Evolutionary conservation across 805 yeast species (phyloP).

Genomic region (Kluyveromyces starmeri): DNA sequence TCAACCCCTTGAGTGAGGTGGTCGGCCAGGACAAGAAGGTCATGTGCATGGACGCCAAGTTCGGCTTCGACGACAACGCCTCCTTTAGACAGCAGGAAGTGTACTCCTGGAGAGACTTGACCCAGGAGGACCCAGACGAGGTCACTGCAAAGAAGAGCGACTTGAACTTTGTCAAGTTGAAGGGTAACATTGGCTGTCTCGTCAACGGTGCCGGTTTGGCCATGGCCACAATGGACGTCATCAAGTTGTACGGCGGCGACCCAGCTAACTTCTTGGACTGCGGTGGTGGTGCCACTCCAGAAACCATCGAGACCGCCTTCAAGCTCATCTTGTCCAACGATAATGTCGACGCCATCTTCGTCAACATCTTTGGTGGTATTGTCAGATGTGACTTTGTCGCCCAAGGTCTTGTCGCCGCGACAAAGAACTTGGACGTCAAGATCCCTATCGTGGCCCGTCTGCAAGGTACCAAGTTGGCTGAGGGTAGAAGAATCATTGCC

Average conservation of each 20-base stretch:
- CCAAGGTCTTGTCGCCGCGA: slow-evolving; percentile 90
- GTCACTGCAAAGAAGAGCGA: slow-evolving; percentile 84
- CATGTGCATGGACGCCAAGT: slow-evolving; percentile 98
- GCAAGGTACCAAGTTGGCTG: slow-evolving; percentile 93
- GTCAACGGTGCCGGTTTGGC: slow-evolving; percentile 99
- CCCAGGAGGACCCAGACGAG: slow-evolving; percentile 98
- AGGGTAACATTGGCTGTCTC: slow-evolving; percentile 97
- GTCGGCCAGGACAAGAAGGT: slow-evolving; percentile 63
- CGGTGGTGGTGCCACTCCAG: slow-evolving; percentile 99
- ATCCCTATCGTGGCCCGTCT: slow-evolving; percentile 97
- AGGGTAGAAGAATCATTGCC: slow-evolving; percentile 78
- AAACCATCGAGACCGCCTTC: slow-evolving; percentile 95
- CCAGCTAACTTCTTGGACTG: slow-evolving; percentile 99
- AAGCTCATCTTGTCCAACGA: slow-evolving; percentile 83
- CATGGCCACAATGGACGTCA: slow-evolving; percentile 99
- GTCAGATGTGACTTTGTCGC: slow-evolving; percentile 99
- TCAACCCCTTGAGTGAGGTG: slow-evolving; percentile 95
- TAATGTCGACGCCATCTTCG: slow-evolving; percentile 89
- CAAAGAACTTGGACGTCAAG: slow-evolving; percentile 80
- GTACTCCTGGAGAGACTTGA: slow-evolving; percentile 90
- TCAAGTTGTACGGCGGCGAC: slow-evolving; percentile 94
- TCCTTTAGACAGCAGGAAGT: slow-evolving; percentile 90
- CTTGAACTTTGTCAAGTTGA: slow-evolving; percentile 92
- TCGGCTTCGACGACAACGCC: slow-evolving; percentile 96
- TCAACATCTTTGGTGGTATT: slow-evolving; percentile 98